Evolutionary conservation across 208 protist species (phyloP), one percentile per base, ranked within the genome.

Genomic region (Herpetomonas muscarum): DNA sequence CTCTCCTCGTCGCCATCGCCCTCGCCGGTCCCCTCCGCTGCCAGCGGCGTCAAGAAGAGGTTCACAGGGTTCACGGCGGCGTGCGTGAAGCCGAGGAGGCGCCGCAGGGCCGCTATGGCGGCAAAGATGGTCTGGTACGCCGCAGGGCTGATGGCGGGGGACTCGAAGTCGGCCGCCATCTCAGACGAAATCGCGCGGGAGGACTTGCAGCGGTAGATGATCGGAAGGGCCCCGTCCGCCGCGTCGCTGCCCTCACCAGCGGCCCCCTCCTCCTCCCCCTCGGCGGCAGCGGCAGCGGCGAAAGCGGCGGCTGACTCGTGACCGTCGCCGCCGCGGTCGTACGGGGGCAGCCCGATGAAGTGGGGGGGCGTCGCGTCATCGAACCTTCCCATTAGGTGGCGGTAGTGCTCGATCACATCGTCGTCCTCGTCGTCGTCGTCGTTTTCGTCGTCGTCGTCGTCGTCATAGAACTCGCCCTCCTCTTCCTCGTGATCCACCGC

Each of bases 21-120:
- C 24, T 21, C 25, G 29, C 7, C 49, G 22, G 50, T 58, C 65
- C 9, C 34, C 15, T 6, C 30, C 12, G 55, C 60, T n/a, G 57
- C 70, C 4, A 61, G 28, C 2, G 79, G 74, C 19, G 70, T 66
- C 9, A 87, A 67, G 3, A 87, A 53, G 41, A 87, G 68, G n/a
- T 66, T 71, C 45, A 82, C 70, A 10, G 80, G 80, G 61, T 87
- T 82, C 42, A 78, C 67, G 28, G 66, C 67, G 5, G 67, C 51
- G 59, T 83, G 72, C 26, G 62, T 67, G n/a, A 69, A 45, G 42
- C 67, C 74, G 17, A 74, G 29, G 29, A 74, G 67, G n/a, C 39
- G 59, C 34, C 77, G 74, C 24, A 92, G 67, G 24, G 82, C 61
- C 29, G 59, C 55, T 21, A 92, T 72, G 48, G 74, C 74, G 47